Base-by-base conservation (phyloP, 805 yeast species). In the Kregervanrija fluxuum region DNA sequence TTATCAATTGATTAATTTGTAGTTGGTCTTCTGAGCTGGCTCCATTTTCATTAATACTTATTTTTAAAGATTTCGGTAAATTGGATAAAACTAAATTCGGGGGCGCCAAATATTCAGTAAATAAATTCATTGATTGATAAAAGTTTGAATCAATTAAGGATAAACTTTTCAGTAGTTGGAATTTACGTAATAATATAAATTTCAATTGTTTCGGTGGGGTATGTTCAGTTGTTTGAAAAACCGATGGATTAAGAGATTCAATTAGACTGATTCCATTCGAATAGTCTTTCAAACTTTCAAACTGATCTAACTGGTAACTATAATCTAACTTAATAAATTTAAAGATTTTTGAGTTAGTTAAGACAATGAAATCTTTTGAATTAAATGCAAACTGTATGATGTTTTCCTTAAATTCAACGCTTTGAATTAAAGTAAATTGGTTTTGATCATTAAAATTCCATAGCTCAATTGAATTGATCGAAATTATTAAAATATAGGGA, bases 51-150 rank as follows among this genome's bases (percentile, higher is more conserved):
- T 38, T 22, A n/a, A 52, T 34, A 1, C 33, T 3, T 4, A 8
- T 5, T n/a, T 43, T 49, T 8, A 63, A 28, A 2, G 43, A 30
- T 3, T 35, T 31, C 1, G 86, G 84, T 42, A 73, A 70, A 28
- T 75, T 58, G 3, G 59, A 49, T 2, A 81, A 62, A 0, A 82
- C 75, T 4, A 64, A 54, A 33, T 73, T 68, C 0, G 88, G 88
- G 1, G 82, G 74, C 0, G 87, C 85, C 55, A 80, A 63, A 43
- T 68, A 78, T 22, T 73, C 73, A 5, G 71, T 70, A 43, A 81
- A 79, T 13, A 70, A 33, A 42, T 58, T 52, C 60, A 77, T 62
- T 1, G 81, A 69, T 9, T 58, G 47, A 4, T 59, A 59, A 38
- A 62, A 66, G 4, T 64, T 50, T 2, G 55, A 34, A 41, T 67